Evolutionary conservation across 1,139 yeast genomes (phyloP), one percentile per base, ranked within the genome.

Genomic region (Candida sojae): DNA sequence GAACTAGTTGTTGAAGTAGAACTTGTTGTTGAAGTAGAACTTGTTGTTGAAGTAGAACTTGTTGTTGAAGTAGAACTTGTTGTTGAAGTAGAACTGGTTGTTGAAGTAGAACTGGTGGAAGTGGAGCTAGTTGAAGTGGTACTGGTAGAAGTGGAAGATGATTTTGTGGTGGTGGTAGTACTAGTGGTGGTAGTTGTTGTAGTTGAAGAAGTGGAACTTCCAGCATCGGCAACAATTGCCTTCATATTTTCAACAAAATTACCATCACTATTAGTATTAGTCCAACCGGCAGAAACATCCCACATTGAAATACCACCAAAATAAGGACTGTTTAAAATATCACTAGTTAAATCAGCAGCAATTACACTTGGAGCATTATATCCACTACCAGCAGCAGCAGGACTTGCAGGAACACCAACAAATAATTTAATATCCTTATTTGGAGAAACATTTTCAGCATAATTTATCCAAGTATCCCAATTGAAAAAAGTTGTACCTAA

Each of bases 261-360:
- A 23, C 60, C 63, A 35, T 83, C 84, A 50, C 68, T 64, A 41
- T 73, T 71, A 28, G 61, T 64, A 62, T 88, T 89, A 21, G 75
- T 62, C 62, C 75, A 80, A 12, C 86, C 91, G 65, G 86, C 90
- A 47, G 95, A 86, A 46, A 96, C 96, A 67, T 91, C 97, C 97
- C 97, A 91, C 53, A 90, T 69, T 71, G 88, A 83, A 57, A 91
- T 79, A 63, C 97, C 97, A 54, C 96, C 97, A 60, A 91, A 88
- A 54, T 64, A 53, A 47, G 78, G 65, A 45, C 71, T 64, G 40
- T 68, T 57, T 42, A 75, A 68, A 48, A 83, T 73, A 5, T 65
- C 53, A 6, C 63, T 54, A 40, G 81, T 63, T 42, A 65, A 46
- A 44, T 55, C 57, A 17, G 51, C 31, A 17, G 55, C 33, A 28